Percentiles rank a stretch among this genome's conserved stretches.
These are phyloP conservation scores for Aspergillus haitiensis DNA, from an alignment of 495 filamentous ascomycete species.

Conservation along the genomic window DNA sequence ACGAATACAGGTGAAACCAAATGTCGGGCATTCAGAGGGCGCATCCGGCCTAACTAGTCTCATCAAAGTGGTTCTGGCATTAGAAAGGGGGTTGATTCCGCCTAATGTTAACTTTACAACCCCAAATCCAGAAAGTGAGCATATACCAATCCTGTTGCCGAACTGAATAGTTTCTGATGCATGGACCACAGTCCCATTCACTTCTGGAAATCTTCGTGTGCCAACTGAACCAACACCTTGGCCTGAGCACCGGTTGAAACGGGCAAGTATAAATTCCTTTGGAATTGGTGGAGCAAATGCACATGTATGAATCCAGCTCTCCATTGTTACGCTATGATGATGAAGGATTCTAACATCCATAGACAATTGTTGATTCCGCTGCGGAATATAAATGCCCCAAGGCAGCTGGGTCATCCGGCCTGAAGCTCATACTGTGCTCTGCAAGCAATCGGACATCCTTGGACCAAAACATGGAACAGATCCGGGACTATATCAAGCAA, in stretches of 20 bases:
- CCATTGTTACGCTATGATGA: no score
- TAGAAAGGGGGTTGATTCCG: constrained; percentile 38
- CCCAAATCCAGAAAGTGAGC: constrained; percentile 30
- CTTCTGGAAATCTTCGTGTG: constrained; percentile 25
- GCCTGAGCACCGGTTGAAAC: constrained; percentile 25
- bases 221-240: constrained; percentile 29
- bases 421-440: neutral
- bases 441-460: neutral
- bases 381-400: no score
- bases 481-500: neutral
- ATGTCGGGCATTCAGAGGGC: constrained; percentile 42
- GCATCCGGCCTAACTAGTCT: constrained; percentile 37
- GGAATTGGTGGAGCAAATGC: constrained; percentile 30
- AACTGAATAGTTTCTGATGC: no score
- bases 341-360: no score
- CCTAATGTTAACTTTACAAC: constrained; percentile 34
- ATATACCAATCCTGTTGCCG: no score
- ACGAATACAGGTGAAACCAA: constrained; percentile 36
- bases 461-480: neutral
- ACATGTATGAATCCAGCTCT: no score
- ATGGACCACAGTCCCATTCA: constrained; percentile 35
- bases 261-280: constrained; percentile 38
- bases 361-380: neutral
- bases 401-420: neutral
- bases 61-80: constrained; percentile 35